Conservation (phyloP, 257 asterid species). For the Ilex aquifolium region DNA sequence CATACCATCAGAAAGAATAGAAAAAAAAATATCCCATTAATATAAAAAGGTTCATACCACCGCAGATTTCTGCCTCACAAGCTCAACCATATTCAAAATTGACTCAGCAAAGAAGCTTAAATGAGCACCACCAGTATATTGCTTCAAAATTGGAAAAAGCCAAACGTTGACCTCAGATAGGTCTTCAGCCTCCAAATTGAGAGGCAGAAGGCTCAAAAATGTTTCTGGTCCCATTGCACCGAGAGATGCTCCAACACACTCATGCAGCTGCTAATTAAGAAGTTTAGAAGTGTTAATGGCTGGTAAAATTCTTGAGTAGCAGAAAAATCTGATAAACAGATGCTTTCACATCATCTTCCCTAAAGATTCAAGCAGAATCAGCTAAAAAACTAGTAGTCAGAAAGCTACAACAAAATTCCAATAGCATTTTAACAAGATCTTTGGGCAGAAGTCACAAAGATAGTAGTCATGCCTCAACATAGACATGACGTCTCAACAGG, state of each 20-base stretch:
- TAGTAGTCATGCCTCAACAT: background rate
- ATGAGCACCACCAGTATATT: slow-evolving; percentile 63
- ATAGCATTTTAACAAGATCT: too few species aligned
- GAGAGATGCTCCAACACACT: slow-evolving; percentile 83
- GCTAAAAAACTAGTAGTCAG: background rate
- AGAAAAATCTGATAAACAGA: background rate
- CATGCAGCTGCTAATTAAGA: slow-evolving; percentile 67
- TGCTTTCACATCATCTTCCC: background rate
- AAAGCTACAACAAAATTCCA: background rate
- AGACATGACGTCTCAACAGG: background rate
- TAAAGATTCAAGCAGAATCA: background rate
- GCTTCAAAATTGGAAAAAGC: slow-evolving; percentile 89
- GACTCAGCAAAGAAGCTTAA: slow-evolving; percentile 60
- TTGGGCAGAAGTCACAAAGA: background rate
- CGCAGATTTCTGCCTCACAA: slow-evolving; percentile 61
- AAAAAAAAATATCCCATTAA: background rate
- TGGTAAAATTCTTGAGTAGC: background rate
- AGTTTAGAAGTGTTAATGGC: background rate
- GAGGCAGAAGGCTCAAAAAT: slow-evolving; percentile 64
- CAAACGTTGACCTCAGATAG: slow-evolving; percentile 76
- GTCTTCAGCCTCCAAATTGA: slow-evolving; percentile 57
- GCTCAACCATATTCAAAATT: slow-evolving; percentile 45
- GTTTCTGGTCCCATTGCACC: slow-evolving; percentile 87
- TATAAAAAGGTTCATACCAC: slow-evolving; percentile 39
- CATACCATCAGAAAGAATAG: slow-evolving; percentile 11